Conservation (phyloP, 768 basidiomycete genomes). For the Paxillus involutus region DNA sequence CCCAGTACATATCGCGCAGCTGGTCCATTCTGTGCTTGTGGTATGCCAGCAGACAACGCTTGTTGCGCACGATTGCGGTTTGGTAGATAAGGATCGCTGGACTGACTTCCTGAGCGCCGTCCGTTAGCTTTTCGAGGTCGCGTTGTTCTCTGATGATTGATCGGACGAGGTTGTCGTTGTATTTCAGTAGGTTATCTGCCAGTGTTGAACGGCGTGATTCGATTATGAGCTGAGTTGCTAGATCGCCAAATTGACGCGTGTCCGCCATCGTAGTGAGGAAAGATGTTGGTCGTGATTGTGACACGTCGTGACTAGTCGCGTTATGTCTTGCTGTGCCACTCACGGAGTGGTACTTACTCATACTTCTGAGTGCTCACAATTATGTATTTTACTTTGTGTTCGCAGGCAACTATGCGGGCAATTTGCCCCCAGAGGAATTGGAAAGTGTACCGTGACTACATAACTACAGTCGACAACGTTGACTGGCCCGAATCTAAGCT, state of each 20-base stretch:
- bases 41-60: conserved; percentile 94
- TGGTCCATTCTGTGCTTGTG: conserved; percentile 84
- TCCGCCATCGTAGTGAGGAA: conserved; percentile 37
- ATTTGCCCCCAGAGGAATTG: too few relatives aligned
- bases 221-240: conserved; percentile 82
- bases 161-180: conserved; percentile 87
- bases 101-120: conserved; percentile 46
- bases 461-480: too few relatives aligned
- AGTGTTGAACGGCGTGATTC: conserved; percentile 86
- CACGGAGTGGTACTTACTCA: too few relatives aligned
- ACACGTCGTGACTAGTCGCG: conserved; percentile 8
- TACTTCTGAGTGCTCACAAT: too few relatives aligned
- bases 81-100: conserved; percentile 79
- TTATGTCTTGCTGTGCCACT: background rate
- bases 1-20: conserved; percentile 88
- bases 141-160: conserved; percentile 89
- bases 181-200: conserved; percentile 83
- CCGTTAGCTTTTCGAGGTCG: conserved; percentile 66
- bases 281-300: conserved; percentile 5
- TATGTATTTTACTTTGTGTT: too few relatives aligned
- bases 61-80: conserved; percentile 88
- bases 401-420: too few relatives aligned
- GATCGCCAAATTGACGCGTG: conserved; percentile 75
- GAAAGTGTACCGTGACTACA: too few relatives aligned
- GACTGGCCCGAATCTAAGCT: too few relatives aligned